phyloP scores from a whole-genome alignment of 306 rosid genomes.

The Castanopsis chinensis region DNA sequence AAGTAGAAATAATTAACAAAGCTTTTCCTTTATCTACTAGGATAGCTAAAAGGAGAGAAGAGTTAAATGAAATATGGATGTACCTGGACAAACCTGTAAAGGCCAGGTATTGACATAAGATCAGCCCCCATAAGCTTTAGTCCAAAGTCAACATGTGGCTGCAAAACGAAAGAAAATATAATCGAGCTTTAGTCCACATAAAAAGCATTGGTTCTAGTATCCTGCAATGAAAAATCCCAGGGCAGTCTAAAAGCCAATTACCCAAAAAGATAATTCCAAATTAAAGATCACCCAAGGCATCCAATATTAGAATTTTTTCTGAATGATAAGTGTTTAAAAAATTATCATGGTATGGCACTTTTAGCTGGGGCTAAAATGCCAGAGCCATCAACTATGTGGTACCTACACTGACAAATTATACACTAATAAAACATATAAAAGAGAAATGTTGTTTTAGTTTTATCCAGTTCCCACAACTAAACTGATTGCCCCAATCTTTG shows the following conservation, averaged over 20 bases:
- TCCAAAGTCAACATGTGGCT: constrained; percentile 98
- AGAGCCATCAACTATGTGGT: not conserved
- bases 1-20: not conserved
- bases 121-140: constrained; percentile 80
- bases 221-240: not conserved
- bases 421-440: not conserved
- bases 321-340: not conserved
- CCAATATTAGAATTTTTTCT: not conserved
- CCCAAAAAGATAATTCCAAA: constrained; percentile 1
- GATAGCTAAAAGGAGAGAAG: not conserved
- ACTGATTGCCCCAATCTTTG: not conserved
- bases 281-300: constrained; percentile 6
- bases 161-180: constrained; percentile 19
- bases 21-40: not conserved
- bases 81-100: constrained; percentile 87
- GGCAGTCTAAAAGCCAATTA: not conserved
- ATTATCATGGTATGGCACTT: not conserved
- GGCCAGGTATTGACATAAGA: constrained; percentile 92
- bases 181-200: constrained; percentile 1
- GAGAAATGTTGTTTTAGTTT: not conserved
- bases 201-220: not conserved
- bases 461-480: not conserved
- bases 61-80: not conserved
- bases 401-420: not conserved
- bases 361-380: not conserved